Evolutionary conservation across 148 eudicot species (phyloP).

Genomic region (Gaultheria prostrata): DNA sequence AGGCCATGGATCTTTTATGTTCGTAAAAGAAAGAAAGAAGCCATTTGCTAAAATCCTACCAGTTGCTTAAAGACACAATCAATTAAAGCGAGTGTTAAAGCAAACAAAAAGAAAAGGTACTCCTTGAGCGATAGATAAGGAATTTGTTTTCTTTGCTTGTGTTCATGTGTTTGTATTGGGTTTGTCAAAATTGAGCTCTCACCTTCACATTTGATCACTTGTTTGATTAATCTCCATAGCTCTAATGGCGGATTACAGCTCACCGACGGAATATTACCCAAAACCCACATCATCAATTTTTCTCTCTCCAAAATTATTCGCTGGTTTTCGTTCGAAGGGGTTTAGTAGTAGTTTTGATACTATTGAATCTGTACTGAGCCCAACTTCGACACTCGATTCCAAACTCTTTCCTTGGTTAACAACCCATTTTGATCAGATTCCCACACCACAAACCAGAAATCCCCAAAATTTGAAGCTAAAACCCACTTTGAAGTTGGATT

Average conservation of each 20-base stretch:
- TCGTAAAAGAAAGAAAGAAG: conserved; percentile 14
- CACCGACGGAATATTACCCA: conserved; percentile 27
- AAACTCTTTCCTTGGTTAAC: conserved; percentile 34
- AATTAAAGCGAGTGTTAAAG: conserved; percentile 3
- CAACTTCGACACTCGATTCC: conserved; percentile 58
- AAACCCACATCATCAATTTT: conserved; percentile 28
- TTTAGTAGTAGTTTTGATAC: no score
- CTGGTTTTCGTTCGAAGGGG: conserved; percentile 41
- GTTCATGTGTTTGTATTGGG: conserved; percentile 13
- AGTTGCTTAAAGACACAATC: conserved; percentile 10
- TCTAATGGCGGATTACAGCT: conserved; percentile 45
- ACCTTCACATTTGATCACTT: neutral
- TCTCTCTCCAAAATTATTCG: conserved; percentile 37
- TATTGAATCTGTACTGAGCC: conserved; percentile 46
- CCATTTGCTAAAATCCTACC: conserved; percentile 21
- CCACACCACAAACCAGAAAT: no score
- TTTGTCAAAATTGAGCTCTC: no score
- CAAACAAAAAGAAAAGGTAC: neutral
- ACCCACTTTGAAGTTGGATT: conserved; percentile 23
- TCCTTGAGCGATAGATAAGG: neutral
- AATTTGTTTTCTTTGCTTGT: conserved; percentile 10
- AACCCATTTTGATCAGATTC: conserved; percentile 37
- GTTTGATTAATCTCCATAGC: conserved; percentile 15
- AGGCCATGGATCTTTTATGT: conserved; percentile 19
- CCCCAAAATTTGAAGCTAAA: conserved; percentile 29